phyloP scores from a whole-genome alignment of 2,329 filamentous ascomycete genomes.

The Apiospora pterosperma region DNA sequence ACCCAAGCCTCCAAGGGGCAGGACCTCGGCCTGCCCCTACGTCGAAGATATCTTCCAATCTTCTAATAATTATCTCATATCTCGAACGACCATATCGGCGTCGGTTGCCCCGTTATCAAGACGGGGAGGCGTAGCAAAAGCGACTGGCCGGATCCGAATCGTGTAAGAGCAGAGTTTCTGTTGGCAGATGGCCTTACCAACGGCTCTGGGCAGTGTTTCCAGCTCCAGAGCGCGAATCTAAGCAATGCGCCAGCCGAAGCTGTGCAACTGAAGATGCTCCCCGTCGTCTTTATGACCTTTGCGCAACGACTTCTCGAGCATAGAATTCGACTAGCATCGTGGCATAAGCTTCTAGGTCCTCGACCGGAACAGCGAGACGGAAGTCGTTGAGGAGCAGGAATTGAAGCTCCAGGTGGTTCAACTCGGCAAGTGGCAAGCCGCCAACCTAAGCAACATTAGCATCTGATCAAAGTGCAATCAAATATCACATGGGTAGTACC shows the following conservation, averaged over 20 bases:
- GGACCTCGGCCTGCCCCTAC: neutral
- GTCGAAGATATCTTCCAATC: neutral
- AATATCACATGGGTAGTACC: constrained; percentile 47
- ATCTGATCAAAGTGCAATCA: constrained; percentile 11
- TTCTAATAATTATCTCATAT: constrained; percentile 1
- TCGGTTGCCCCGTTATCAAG: neutral
- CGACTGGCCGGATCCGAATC: neutral
- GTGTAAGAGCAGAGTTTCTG: neutral
- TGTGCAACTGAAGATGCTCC: neutral
- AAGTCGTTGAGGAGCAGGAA: constrained; percentile 97
- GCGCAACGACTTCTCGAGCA: constrained; percentile 75
- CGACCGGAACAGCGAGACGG: constrained; percentile 84
- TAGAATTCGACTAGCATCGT: constrained; percentile 99
- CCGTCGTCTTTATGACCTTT: constrained; percentile 20
- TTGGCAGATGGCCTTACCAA: neutral
- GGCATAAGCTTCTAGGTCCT: constrained; percentile 94
- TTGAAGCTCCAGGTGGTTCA: constrained; percentile 95
- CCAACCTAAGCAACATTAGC: constrained; percentile 64
- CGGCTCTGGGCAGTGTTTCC: neutral
- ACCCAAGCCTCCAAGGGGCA: neutral
- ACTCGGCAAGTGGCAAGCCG: constrained; percentile 82
- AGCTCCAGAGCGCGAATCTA: neutral
- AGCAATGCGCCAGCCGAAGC: neutral
- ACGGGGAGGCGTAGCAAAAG: neutral
- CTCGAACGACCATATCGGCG: neutral